Evolutionary conservation across 257 asterid genomes (phyloP).

Genomic region (Orobanche coerulescens): DNA sequence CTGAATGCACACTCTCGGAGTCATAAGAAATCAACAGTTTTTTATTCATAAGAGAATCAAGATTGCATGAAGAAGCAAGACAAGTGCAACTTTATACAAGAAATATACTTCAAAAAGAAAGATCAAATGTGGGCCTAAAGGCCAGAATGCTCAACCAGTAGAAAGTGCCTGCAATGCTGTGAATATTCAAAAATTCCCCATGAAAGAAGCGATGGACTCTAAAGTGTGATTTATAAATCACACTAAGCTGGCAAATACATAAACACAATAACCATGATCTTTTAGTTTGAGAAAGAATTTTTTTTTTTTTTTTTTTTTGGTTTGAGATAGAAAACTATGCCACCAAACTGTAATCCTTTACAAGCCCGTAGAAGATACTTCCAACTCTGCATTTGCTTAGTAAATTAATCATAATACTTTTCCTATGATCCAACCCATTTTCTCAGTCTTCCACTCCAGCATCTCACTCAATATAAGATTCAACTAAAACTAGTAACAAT

Average conservation of each 20-base stretch:
- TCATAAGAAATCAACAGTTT: constrained; percentile 8
- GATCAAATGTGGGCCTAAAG: neutral
- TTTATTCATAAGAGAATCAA: neutral
- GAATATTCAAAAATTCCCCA: constrained; percentile 10
- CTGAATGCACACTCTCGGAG: constrained; percentile 30
- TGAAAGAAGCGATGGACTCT: neutral
- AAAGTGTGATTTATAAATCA: neutral
- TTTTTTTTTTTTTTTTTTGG: too few species aligned
- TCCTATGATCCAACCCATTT: constrained; percentile 1
- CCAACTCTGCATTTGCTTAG: neutral
- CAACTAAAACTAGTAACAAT: neutral
- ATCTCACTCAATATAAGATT: constrained; percentile 12
- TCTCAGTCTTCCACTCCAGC: constrained; percentile 11
- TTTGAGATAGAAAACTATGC: neutral
- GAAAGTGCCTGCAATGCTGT: neutral
- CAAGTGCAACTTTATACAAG: neutral
- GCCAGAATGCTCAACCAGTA: constrained; percentile 1
- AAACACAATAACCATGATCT: neutral
- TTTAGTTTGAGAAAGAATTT: neutral
- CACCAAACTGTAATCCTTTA: neutral
- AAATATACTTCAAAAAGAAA: neutral
- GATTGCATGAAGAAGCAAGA: neutral
- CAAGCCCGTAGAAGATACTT: constrained; percentile 9
- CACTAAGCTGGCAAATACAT: neutral
- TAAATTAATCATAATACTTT: neutral